phyloP scores from a whole-genome alignment of 352 stramenopile genomes.

The Globisporangium cederbergense region DNA sequence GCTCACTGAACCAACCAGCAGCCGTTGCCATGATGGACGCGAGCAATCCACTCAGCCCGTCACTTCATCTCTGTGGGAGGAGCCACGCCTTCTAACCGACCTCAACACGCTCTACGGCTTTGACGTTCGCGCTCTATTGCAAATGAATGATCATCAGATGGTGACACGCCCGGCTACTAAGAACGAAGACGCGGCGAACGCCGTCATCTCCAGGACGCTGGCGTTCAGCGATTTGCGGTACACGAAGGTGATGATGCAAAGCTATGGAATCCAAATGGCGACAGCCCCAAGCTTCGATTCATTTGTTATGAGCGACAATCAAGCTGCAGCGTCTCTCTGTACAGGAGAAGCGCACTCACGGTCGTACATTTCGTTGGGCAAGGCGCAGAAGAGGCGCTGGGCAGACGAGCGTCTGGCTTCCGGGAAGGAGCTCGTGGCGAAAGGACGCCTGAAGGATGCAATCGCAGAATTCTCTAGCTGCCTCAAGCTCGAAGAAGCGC shows the following conservation, averaged over 20 bases:
- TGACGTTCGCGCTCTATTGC: constrained; percentile 15
- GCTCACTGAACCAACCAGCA: not conserved
- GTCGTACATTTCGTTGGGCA: constrained; percentile 31
- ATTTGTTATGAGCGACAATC: constrained; percentile 6
- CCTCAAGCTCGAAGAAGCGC: constrained; percentile 28
- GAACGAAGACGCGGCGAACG: constrained; percentile 18
- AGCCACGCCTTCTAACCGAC: not conserved
- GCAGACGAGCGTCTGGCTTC: constrained; percentile 26
- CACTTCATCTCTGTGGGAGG: constrained; percentile 2
- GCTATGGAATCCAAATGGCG: not conserved
- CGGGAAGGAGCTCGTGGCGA: constrained; percentile 23
- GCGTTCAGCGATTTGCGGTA: constrained; percentile 26
- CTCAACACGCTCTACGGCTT: constrained; percentile 22
- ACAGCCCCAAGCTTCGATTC: constrained; percentile 14
- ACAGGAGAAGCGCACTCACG: constrained; percentile 15
- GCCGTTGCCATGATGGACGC: not conserved
- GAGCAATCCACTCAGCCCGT: not conserved
- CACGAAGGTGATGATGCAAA: constrained; percentile 22
- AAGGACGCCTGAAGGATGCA: constrained; percentile 27
- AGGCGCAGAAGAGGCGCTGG: constrained; percentile 36
- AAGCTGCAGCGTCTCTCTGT: not conserved
- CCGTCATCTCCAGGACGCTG: constrained; percentile 15
- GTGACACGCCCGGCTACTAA: not conserved
- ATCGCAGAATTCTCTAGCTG: constrained; percentile 35
- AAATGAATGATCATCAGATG: not conserved